A percentile compares a stretch with the other conserved stretches of the same genome.
Conservation (phyloP, 768 basidiomycete genomes). For the Mycena epipterygia region DNA sequence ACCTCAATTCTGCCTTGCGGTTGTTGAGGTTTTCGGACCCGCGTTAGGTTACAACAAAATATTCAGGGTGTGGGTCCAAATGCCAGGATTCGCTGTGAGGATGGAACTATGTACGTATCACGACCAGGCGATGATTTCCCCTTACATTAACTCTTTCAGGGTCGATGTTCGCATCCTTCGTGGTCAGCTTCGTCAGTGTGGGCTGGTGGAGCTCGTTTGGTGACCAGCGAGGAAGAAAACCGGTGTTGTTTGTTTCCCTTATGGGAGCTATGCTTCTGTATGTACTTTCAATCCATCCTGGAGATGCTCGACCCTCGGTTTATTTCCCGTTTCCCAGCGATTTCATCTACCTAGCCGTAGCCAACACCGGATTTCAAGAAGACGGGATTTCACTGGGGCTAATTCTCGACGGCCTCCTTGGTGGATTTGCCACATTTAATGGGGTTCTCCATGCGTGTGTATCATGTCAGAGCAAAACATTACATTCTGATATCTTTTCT, state of each 20-base stretch:
- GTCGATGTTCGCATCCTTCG: slow-evolving; percentile 4
- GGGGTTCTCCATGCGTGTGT: slow-evolving; percentile 25
- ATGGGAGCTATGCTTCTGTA: slow-evolving; percentile 11
- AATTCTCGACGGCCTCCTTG: slow-evolving; percentile 23
- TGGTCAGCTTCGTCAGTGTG: slow-evolving; percentile 15
- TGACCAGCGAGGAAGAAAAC: slow-evolving; percentile 15
- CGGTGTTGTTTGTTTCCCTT: slow-evolving; percentile 15
- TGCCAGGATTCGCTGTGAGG: slow-evolving; percentile 9
- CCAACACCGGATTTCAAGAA: background rate
- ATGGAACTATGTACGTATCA: slow-evolving; percentile 13
- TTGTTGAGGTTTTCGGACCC: background rate
- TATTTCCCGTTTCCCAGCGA: slow-evolving; percentile 3
- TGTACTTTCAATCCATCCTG: no score
- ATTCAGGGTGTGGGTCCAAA: background rate
- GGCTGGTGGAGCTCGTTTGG: slow-evolving; percentile 26
- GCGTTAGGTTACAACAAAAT: background rate
- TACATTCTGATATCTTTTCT: background rate
- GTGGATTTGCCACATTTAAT: slow-evolving; percentile 20
- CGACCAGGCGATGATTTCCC: background rate
- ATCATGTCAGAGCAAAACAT: no score
- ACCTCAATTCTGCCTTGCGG: background rate
- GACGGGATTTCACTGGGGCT: slow-evolving; percentile 16
- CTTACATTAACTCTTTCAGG: background rate
- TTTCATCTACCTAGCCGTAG: background rate
- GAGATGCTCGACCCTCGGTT: background rate